Evolutionary conservation across 805 yeast species (phyloP).

Genomic region (Yueomyces sinensis): DNA sequence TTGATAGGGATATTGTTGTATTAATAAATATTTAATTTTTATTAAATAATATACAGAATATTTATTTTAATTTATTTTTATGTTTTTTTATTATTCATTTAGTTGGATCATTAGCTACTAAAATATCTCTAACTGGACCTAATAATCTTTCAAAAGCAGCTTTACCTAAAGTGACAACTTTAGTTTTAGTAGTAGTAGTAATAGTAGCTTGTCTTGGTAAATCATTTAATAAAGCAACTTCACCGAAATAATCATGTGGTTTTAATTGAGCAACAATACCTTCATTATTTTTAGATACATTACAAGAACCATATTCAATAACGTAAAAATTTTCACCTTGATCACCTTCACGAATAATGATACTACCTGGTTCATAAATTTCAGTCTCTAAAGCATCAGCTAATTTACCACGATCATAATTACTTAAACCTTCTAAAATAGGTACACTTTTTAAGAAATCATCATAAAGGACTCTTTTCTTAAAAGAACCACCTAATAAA

Average conservation of each 20-base stretch:
- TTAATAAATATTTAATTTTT: too few species aligned
- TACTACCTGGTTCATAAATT: slow-evolving; percentile 53
- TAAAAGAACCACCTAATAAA: slow-evolving; percentile 77
- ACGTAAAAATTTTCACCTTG: slow-evolving; percentile 63
- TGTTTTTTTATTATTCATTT: not conserved
- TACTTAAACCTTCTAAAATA: slow-evolving; percentile 55
- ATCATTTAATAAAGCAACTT: slow-evolving; percentile 83
- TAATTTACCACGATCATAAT: slow-evolving; percentile 76
- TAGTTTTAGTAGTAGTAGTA: slow-evolving; percentile 56
- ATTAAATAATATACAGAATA: too few species aligned
- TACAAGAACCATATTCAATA: slow-evolving; percentile 72
- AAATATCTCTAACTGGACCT: slow-evolving; percentile 87
- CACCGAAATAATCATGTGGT: slow-evolving; percentile 93
- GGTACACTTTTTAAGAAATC: slow-evolving; percentile 79
- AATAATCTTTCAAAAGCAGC: slow-evolving; percentile 85
- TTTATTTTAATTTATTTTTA: too few species aligned
- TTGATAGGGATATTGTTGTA: too few species aligned
- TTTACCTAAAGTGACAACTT: slow-evolving; percentile 86
- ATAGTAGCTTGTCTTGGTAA: slow-evolving; percentile 92
- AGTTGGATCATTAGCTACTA: slow-evolving; percentile 80
- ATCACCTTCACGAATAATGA: slow-evolving; percentile 79
- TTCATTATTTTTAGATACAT: slow-evolving; percentile 45
- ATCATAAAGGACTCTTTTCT: slow-evolving; percentile 83
- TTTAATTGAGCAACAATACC: slow-evolving; percentile 49
- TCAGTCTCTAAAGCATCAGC: slow-evolving; percentile 90